Base-by-base conservation (phyloP, 164 flowering plant genomes). In the Nelumbo lutea region DNA sequence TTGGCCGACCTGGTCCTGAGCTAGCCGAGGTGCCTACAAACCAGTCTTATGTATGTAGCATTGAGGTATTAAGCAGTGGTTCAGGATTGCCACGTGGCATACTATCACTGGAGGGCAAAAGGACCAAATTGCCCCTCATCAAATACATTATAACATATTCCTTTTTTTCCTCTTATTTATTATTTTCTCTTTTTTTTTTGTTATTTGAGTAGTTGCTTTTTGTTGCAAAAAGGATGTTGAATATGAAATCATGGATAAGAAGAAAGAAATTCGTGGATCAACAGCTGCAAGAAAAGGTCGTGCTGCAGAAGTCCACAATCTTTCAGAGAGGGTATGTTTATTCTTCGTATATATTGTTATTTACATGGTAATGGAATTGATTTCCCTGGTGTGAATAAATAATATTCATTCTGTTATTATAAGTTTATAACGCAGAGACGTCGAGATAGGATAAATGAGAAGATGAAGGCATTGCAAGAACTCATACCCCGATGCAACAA, bases 381-480 rank as follows among this genome's bases (percentile, higher is more conserved):
- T 1, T 66, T 48, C 45, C 42, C 7, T 46, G 4, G 48, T 46
- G 48, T 46, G 48, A 4, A 46, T 46, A 46, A 46, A 46, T 50
- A 8, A 50, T 50, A 50, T 3, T 50, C 8, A 8, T 13, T 50
- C 8, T 50, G 8, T 50, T 63, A 9, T 53, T 56, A 44, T 62
- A 65, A 44, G 44, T 40, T 71, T 56, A 44, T 4, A 59, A 60
- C 77, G 77, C 84, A 93, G 98, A 86, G 88, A 75, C 90, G 98
- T 27, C 84, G 98, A 52, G 98, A 94, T 72, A 81, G 98, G 78
- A 94, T 94, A 76, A 94, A 94, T 67, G 96, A 94, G 79, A 91
- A 89, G 86, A 91, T 94, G 98, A 91, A 68, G 79, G 90, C 96
- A 64, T 81, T 94, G 82, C 97, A 94, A 79, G 98, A 94, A 75